Evolutionary conservation across 179 eudicot species (phyloP).

Genomic region (Spergularia azorica): DNA sequence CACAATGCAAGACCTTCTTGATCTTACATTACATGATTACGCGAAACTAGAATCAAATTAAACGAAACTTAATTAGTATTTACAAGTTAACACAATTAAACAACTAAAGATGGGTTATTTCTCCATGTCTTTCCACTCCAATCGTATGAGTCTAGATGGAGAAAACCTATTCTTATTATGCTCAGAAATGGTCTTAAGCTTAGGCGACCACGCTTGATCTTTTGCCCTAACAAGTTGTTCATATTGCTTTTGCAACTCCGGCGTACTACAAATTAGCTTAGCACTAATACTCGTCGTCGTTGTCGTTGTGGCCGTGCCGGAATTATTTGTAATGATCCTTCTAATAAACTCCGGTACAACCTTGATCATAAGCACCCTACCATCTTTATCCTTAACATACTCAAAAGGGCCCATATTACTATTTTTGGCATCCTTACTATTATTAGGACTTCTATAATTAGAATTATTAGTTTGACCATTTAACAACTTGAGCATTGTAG

Average conservation of each 20-base stretch:
- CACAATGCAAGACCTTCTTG: too few relatives aligned
- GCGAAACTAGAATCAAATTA: too few relatives aligned
- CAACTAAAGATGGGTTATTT: too few relatives aligned
- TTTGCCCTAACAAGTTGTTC: slow-evolving; percentile 64
- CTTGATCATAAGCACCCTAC: slow-evolving; percentile 63
- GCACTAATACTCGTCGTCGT: background rate
- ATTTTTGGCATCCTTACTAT: background rate
- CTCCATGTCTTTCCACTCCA: slow-evolving; percentile 56
- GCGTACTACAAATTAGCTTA: slow-evolving; percentile 69
- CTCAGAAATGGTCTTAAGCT: slow-evolving; percentile 77
- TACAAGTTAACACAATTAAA: too few relatives aligned
- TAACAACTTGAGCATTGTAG: slow-evolving; percentile 16
- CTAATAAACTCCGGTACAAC: slow-evolving; percentile 64
- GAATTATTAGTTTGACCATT: background rate
- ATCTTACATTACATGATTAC: too few relatives aligned
- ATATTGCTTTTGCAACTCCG: slow-evolving; percentile 81
- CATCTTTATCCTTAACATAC: slow-evolving; percentile 64
- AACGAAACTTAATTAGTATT: too few relatives aligned
- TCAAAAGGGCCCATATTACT: slow-evolving; percentile 54
- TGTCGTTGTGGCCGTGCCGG: background rate
- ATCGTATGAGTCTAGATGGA: slow-evolving; percentile 54
- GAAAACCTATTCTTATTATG: slow-evolving; percentile 53
- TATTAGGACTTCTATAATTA: background rate
- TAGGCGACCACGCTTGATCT: slow-evolving; percentile 85
- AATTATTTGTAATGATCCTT: slow-evolving; percentile 34